These are phyloP conservation scores for Bassia scoparia DNA, from an alignment of 148 eudicot species.

Conservation along the genomic window DNA sequence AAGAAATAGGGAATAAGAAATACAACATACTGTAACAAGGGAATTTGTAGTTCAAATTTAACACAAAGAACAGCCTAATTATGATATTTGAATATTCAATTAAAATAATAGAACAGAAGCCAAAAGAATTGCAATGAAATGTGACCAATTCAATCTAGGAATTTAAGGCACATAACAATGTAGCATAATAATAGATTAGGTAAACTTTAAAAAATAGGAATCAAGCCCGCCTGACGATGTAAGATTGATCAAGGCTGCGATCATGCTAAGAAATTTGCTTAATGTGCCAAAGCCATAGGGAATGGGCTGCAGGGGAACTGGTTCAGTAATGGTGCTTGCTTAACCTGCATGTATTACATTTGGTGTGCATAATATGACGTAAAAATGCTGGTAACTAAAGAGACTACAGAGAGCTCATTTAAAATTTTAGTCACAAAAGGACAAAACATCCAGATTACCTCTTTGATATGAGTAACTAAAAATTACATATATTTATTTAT, in stretches of 20 bases:
- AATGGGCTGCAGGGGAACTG: conserved; percentile 88
- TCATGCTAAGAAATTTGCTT: conserved; percentile 96
- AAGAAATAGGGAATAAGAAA: background rate
- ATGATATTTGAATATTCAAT: no score
- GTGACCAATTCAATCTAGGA: background rate
- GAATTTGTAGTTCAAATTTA: background rate
- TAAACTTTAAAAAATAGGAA: conserved; percentile 68
- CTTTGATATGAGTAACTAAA: background rate
- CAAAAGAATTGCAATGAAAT: no score
- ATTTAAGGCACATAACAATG: background rate
- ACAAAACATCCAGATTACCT: background rate
- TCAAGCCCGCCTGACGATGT: conserved; percentile 98
- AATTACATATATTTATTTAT: no score
- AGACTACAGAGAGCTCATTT: background rate
- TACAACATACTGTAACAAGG: background rate
- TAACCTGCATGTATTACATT: conserved; percentile 50
- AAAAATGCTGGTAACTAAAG: background rate
- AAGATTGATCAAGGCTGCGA: conserved; percentile 93
- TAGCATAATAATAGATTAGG: background rate
- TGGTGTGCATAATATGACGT: background rate
- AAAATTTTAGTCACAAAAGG: background rate
- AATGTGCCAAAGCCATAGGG: conserved; percentile 87
- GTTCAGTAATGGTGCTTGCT: conserved; percentile 79
- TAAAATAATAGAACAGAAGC: no score
- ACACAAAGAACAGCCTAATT: background rate